phyloP scores from a whole-genome alignment of 371 early-diverging fungal species.

The Homolaphlyctis polyrhiza region DNA sequence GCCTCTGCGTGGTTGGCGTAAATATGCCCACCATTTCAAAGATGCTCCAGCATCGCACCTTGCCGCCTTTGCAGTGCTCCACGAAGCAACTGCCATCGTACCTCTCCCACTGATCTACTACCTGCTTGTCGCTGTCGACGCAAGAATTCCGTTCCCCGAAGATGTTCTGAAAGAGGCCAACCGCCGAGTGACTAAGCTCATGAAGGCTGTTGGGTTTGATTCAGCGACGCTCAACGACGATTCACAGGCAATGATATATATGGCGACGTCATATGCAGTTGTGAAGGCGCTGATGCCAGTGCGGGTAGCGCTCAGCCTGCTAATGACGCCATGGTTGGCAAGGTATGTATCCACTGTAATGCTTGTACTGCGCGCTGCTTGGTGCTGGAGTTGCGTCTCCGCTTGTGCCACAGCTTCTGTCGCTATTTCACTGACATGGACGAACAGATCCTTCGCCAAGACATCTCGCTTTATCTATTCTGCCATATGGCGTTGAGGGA shows the following conservation, averaged over 20 bases:
- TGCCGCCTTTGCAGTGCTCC: constrained; percentile 75
- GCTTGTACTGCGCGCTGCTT: too few relatives aligned
- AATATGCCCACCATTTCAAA: constrained; percentile 35
- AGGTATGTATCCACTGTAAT: constrained; percentile 17
- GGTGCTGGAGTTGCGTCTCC: not conserved
- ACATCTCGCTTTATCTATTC: too few relatives aligned
- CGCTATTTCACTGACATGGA: too few relatives aligned
- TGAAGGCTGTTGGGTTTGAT: constrained; percentile 13
- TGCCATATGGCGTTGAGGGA: too few relatives aligned
- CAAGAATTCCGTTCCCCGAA: constrained; percentile 63
- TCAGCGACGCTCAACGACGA: constrained; percentile 11
- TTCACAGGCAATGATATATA: constrained; percentile 60
- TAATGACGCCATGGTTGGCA: constrained; percentile 69
- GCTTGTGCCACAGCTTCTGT: not conserved
- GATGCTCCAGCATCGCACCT: constrained; percentile 74
- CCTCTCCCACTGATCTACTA: constrained; percentile 76
- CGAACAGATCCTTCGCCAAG: too few relatives aligned
- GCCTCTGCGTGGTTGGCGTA: constrained; percentile 12
- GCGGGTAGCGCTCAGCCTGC: constrained; percentile 58
- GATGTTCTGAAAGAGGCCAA: constrained; percentile 65
- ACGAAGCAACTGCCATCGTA: constrained; percentile 83
- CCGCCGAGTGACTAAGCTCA: constrained; percentile 23
- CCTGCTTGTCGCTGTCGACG: constrained; percentile 44
- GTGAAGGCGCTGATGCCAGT: constrained; percentile 73
- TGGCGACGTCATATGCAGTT: constrained; percentile 75